Evolutionary conservation across 1,284 basidiomycete genomes (phyloP), one percentile per base, ranked within the genome.

Genomic region (Puccinia brachypodii): DNA sequence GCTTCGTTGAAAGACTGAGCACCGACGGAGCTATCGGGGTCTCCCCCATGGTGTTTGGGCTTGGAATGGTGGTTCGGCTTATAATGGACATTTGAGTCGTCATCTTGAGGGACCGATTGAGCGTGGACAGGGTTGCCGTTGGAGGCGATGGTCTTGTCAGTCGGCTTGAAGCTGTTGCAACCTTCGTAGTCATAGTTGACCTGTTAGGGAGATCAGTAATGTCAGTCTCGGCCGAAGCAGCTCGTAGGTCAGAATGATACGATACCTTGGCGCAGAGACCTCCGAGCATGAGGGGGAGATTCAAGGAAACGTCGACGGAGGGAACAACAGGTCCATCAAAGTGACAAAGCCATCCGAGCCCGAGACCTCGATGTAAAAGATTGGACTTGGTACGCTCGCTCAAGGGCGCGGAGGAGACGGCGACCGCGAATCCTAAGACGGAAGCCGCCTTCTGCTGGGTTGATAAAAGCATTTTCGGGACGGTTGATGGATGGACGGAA

Each of bases 171-270:
- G 38, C 40, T 71, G 19, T 72, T 36, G 33, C 77, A 79, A n/a
- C 77, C 77, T 6, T 69, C 68, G 33, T 56, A 72, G n/a, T 68
- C 50, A 53, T 79, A 79, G 50, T 79, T 79, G 66, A 79, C 66
- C 77, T 79, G 50, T n/a, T 33, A 9, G 22, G 25, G 4, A 22
- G 19, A 47, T 11, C 16, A 3, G 1, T 3, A 25, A 4, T 2
- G 69, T 14, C 3, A 53, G 33, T 31, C 22, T 7, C 47, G 31
- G 14, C 2, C 42, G 9, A 33, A 9, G 19, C 22, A 4, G 28
- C 14, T n/a, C 40, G 22, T 4, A 42, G 1, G 3, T 38, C 2
- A 16, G n/a, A 22, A 19, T 40, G 3, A 42, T 8, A 16, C 69
- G 13, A 50, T 33, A 72, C 77, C 77, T 79, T 79, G 50, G 50